A percentile compares a stretch with the other conserved stretches of the same genome.
These are phyloP conservation scores for Quercus glauca DNA, from an alignment of 306 rosid genomes.

Conservation along the genomic window DNA sequence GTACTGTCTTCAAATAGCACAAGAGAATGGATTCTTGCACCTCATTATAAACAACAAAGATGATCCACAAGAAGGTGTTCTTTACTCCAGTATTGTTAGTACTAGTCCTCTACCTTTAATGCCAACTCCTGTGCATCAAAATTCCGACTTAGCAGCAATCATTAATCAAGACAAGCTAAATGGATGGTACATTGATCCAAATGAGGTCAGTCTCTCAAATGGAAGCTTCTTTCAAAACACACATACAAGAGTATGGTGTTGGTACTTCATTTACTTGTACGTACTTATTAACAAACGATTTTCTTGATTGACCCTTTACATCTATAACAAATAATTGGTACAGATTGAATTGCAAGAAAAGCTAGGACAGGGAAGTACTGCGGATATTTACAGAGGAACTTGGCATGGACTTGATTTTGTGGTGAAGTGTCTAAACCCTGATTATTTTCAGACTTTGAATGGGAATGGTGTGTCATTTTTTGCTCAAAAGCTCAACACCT, in stretches of 20 bases:
- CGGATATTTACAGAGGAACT: slow-evolving; percentile 56
- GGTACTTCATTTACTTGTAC: not conserved
- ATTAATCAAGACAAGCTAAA: slow-evolving; percentile 39
- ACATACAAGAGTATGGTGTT: not conserved
- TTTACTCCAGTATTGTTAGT: not conserved
- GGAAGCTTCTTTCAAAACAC: not conserved
- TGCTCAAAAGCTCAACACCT: slow-evolving; percentile 65
- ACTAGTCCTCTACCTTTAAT: slow-evolving; percentile 30
- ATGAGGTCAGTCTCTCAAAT: slow-evolving; percentile 42
- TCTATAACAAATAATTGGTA: no score
- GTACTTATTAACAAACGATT: not conserved
- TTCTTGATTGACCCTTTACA: not conserved
- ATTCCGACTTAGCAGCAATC: slow-evolving; percentile 41
- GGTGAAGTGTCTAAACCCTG: slow-evolving; percentile 56
- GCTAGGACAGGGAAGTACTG: slow-evolving; percentile 73
- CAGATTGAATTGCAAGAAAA: slow-evolving; percentile 62
- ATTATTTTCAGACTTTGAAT: slow-evolving; percentile 50
- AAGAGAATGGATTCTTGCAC: slow-evolving; percentile 66
- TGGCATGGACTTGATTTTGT: slow-evolving; percentile 80
- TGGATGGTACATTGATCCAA: slow-evolving; percentile 70
- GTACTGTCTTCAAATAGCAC: slow-evolving; percentile 72
- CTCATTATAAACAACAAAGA: slow-evolving; percentile 26
- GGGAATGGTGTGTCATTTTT: slow-evolving; percentile 50
- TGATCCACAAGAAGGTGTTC: not conserved
- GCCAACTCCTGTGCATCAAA: slow-evolving; percentile 18